Conservation (phyloP, 2,329 filamentous ascomycete species). For the Paecilomyces sp. region DNA sequence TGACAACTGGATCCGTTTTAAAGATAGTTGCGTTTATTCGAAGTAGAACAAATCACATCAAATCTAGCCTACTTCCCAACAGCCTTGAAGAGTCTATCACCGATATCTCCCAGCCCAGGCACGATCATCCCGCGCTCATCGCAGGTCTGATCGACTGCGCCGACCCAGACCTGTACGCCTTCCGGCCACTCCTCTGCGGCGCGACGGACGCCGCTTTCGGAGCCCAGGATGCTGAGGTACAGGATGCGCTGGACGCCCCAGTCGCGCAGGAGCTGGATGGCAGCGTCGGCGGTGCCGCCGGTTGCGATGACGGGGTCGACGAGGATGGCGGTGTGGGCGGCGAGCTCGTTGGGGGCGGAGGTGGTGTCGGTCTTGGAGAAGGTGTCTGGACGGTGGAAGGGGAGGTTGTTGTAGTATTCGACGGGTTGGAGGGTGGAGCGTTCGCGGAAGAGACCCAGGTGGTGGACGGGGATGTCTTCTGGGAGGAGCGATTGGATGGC, state of each 20-base stretch:
- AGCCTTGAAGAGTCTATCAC: conserved; percentile 72
- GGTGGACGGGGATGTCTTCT: conserved; percentile 67
- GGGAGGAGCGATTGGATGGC: conserved; percentile 80
- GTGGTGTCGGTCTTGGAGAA: conserved; percentile 19
- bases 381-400: conserved; percentile 40
- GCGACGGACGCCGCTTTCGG: conserved; percentile 59
- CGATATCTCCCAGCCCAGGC: conserved; percentile 83
- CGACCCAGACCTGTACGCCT: conserved; percentile 62
- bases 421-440: conserved; percentile 17
- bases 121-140: conserved; percentile 82
- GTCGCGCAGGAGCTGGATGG: conserved; percentile 62
- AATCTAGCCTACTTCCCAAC: neutral
- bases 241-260: conserved; percentile 85
- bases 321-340: conserved; percentile 55
- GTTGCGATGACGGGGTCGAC: conserved; percentile 94
- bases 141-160: conserved; percentile 58
- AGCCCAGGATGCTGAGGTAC: conserved; percentile 68
- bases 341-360: conserved; percentile 27
- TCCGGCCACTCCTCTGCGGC: conserved; percentile 72
- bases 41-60: too few species aligned
- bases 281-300: conserved; percentile 79
- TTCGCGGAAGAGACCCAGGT: conserved; percentile 81
- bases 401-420: conserved; percentile 85
- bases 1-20: too few species aligned
- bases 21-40: too few species aligned